Evolutionary conservation across 1,139 yeast genomes (phyloP).

Genomic region (Zygosaccharomyces sapae): DNA sequence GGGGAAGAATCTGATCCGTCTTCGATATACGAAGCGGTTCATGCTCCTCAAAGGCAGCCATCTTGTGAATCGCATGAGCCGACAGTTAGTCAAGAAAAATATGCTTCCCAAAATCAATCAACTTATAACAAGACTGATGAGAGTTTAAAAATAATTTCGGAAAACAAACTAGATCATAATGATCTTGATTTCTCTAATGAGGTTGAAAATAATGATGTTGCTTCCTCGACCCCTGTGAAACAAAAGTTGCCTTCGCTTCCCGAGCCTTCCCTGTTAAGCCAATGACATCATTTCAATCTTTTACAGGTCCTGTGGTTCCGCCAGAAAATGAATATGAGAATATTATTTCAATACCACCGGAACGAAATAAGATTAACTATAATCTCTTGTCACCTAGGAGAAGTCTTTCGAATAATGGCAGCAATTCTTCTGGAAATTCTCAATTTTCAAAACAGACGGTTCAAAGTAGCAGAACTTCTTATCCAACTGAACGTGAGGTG

Average conservation of each 20-base stretch:
- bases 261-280: slow-evolving; percentile 15
- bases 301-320: slow-evolving; percentile 15
- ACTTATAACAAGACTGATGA: slow-evolving; percentile 12
- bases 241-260: neutral
- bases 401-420: slow-evolving; percentile 25
- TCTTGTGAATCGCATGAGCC: neutral
- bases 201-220: neutral
- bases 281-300: slow-evolving; percentile 29
- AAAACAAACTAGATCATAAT: slow-evolving; percentile 5
- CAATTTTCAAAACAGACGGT: slow-evolving; percentile 28
- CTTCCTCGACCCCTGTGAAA: slow-evolving; percentile 1
- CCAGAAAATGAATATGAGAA: slow-evolving; percentile 5
- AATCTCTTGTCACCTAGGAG: slow-evolving; percentile 25
- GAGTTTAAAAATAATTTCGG: slow-evolving; percentile 16
- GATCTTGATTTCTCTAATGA: slow-evolving; percentile 1
- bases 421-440: slow-evolving; percentile 28
- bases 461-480: slow-evolving; percentile 23
- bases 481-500: slow-evolving; percentile 8
- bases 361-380: neutral
- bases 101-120: neutral
- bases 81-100: neutral
- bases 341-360: neutral
- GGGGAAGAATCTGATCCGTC: slow-evolving; percentile 1
- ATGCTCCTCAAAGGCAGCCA: neutral
- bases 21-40: slow-evolving; percentile 6